Evolutionary conservation across 768 basidiomycete species (phyloP), one percentile per base, ranked within the genome.

Genomic region (Kwoniella heveanensis): DNA sequence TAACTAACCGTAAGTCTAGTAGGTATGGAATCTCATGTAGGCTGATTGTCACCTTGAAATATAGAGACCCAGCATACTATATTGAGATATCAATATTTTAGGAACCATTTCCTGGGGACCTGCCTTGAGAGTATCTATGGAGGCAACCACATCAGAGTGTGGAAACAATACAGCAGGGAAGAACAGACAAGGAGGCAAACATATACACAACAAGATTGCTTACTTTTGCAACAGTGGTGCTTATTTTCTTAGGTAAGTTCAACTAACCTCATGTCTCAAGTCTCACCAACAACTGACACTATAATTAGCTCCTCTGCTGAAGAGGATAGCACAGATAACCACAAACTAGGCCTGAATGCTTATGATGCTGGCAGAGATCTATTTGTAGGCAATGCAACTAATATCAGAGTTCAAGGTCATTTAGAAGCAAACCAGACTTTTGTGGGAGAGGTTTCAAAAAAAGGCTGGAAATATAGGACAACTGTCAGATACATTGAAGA

Each of bases 91-190:
- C 61, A 67, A 46, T 70, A 70, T 44, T 69, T 65, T 32, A 37
- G 56, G 9, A 59, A 70, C 49, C 58, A 36, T 21, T 64, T 44
- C 21, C 27, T 70, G 1, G 69, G 69, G 2, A 64, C 62, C 7
- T 70, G 69, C 30, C 36, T 66, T 4, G 69, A 70, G 51, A 58
- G 48, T 21, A 61, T 70, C n/a, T 64, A 61, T 54, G 69, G 69
- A 22, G 69, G 69, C 19, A 54, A 66, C 10, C 69, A 70, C 29
- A 44, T 67, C 13, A 64, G 69, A 49, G 37, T 70, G 3, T 70
- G 48, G 24, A 59, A 57, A 26, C 69, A 70, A 44, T 49, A 55
- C 17, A 70, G 62, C 19, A 66, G 46, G 65, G 62, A 30, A 47
- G 54, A n/a, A n/a, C n/a, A n/a, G n/a, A n/a, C n/a, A n/a, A n/a